These are phyloP conservation scores for Dalechampia spathulata DNA, from an alignment of 441 rosid genomes.

Conservation along the genomic window DNA sequence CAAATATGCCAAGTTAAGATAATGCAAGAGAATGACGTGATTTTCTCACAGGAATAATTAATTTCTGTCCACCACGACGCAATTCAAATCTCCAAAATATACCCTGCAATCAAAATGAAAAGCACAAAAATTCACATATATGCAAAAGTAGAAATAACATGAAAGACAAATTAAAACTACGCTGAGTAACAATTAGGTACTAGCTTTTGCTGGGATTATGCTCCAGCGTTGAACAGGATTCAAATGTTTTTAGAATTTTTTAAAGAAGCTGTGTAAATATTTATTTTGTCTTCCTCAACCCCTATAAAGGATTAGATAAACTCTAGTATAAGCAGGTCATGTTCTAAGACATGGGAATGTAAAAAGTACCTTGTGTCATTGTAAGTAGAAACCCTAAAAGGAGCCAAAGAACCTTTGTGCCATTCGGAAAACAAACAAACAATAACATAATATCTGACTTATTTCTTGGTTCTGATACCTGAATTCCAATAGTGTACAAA, in stretches of 20 bases:
- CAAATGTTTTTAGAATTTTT: too few species aligned
- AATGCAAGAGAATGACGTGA: background rate
- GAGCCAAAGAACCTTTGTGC: background rate
- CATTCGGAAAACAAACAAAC: background rate
- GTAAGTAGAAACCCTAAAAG: too few species aligned
- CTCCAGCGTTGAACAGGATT: too few species aligned
- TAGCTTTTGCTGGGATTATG: background rate
- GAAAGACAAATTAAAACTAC: background rate
- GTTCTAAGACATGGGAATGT: too few species aligned
- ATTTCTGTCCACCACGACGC: conserved; percentile 80
- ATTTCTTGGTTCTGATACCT: conserved; percentile 36
- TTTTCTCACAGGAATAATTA: conserved; percentile 75
- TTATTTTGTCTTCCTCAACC: too few species aligned
- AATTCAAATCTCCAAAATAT: conserved; percentile 85
- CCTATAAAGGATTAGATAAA: too few species aligned
- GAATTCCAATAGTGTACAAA: conserved; percentile 77
- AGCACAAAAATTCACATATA: conserved; percentile 2
- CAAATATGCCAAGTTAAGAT: background rate
- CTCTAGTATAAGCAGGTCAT: too few species aligned
- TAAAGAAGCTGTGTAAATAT: too few species aligned
- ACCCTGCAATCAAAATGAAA: conserved; percentile 51
- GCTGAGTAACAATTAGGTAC: background rate
- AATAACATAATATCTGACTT: background rate
- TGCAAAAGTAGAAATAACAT: background rate
- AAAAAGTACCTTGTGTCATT: too few species aligned